Percentiles rank a stretch among this genome's conserved stretches.
phyloP scores from a whole-genome alignment of 148 eudicot genomes.

The Fallopia convolvulus region DNA sequence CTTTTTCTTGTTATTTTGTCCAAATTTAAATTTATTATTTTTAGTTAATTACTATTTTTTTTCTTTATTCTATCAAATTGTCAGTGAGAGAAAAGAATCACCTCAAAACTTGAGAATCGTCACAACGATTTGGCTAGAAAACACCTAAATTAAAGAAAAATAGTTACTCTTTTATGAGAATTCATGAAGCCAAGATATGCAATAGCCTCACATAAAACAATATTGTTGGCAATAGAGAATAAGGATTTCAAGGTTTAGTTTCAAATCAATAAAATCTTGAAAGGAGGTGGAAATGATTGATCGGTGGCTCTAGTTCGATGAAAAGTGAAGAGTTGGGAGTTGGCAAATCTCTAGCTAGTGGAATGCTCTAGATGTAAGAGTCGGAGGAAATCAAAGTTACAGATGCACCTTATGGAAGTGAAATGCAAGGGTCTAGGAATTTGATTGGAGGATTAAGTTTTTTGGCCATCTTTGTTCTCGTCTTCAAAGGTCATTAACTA shows the following conservation, averaged over 20 bases:
- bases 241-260: neutral
- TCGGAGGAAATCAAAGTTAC: neutral
- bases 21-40: neutral
- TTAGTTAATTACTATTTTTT: slow-evolving; percentile 10
- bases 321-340: neutral
- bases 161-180: neutral
- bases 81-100: neutral
- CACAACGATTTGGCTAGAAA: neutral
- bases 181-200: neutral
- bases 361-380: neutral
- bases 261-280: neutral
- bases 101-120: neutral
- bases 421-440: neutral
- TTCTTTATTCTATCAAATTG: neutral
- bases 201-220: neutral
- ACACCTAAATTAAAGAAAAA: neutral
- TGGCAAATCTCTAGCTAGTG: neutral
- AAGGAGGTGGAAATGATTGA: neutral
- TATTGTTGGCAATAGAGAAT: neutral
- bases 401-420: neutral
- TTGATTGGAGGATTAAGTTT: neutral
- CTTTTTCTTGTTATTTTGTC: neutral
- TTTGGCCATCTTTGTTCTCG: neutral
- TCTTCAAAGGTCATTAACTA: no score
- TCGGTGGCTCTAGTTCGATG: neutral